Conservation (phyloP, 208 protist species). For the Leishmania amazonensis region DNA sequence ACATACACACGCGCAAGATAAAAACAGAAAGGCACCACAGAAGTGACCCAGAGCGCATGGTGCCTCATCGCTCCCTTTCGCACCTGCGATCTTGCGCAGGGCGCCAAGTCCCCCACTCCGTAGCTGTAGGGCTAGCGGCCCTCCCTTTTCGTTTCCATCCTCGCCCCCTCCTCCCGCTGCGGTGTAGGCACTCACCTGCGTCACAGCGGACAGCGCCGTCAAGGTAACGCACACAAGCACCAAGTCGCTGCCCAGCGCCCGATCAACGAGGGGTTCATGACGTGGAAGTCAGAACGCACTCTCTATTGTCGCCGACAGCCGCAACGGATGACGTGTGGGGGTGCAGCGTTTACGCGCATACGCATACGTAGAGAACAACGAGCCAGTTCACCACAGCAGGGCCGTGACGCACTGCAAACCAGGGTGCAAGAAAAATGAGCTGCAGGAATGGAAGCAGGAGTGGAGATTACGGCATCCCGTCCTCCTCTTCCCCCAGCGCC, state of each 20-base stretch:
- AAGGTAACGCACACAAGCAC: neutral
- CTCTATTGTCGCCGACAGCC: neutral
- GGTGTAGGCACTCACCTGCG: neutral
- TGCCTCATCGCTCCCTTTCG: neutral
- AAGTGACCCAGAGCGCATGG: neutral
- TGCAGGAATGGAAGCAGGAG: neutral
- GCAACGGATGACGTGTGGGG: neutral
- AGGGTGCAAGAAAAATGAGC: neutral
- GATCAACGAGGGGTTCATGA: neutral
- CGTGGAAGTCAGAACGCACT: neutral
- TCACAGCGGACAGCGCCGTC: neutral
- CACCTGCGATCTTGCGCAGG: neutral
- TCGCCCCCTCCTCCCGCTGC: neutral
- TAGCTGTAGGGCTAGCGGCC: neutral
- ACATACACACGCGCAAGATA: neutral
- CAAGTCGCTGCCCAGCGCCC: neutral
- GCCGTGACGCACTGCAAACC: neutral
- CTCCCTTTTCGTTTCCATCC: neutral
- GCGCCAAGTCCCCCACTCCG: neutral
- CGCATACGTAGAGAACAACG: neutral
- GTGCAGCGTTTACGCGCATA: neutral
- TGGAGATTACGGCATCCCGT: neutral
- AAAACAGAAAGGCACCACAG: neutral
- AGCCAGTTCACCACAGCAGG: neutral
- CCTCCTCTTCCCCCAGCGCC: constrained; percentile 5